A percentile compares a stretch with the other conserved stretches of the same genome.
Evolutionary conservation across 495 filamentous ascomycete genomes (phyloP).

Genomic region (Xylaria bambusicola): DNA sequence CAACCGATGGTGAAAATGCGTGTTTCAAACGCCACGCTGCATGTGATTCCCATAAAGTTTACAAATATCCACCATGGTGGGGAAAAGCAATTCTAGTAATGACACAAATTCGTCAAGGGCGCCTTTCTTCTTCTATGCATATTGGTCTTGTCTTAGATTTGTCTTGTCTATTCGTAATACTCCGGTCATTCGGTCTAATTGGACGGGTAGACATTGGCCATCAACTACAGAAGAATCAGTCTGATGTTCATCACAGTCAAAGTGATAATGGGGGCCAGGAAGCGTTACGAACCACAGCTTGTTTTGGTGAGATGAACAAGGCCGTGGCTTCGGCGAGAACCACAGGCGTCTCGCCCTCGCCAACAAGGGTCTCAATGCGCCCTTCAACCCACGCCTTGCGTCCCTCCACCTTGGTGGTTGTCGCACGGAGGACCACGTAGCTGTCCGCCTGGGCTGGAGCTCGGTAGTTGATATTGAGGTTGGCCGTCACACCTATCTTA

Average conservation of each 20-base stretch:
- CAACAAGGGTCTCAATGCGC: slow-evolving; percentile 77
- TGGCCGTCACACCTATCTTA: slow-evolving; percentile 88
- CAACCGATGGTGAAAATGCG: not conserved
- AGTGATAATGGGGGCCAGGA: not conserved
- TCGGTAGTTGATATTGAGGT: slow-evolving; percentile 85
- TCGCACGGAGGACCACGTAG: slow-evolving; percentile 77
- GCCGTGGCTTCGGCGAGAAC: slow-evolving; percentile 79
- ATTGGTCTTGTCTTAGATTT: too few relatives aligned
- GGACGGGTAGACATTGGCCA: slow-evolving; percentile 47
- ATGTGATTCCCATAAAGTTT: not conserved
- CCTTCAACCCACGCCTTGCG: slow-evolving; percentile 97
- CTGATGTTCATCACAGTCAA: not conserved
- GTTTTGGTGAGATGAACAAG: slow-evolving; percentile 86
- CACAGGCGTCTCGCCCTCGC: slow-evolving; percentile 58
- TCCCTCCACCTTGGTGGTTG: slow-evolving; percentile 85
- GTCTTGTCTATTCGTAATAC: too few relatives aligned
- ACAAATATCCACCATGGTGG: not conserved
- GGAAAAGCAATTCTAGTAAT: not conserved
- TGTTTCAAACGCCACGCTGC: slow-evolving; percentile 6
- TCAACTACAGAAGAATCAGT: slow-evolving; percentile 32
- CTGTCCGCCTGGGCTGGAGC: slow-evolving; percentile 73
- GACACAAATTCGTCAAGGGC: too few relatives aligned
- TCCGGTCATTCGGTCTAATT: slow-evolving; percentile 22
- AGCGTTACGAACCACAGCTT: slow-evolving; percentile 64
- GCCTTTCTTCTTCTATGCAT: too few relatives aligned